A percentile compares a stretch with the other conserved stretches of the same genome.
phyloP scores from a whole-genome alignment of 495 filamentous ascomycete species.

The Daldinia decipiens region DNA sequence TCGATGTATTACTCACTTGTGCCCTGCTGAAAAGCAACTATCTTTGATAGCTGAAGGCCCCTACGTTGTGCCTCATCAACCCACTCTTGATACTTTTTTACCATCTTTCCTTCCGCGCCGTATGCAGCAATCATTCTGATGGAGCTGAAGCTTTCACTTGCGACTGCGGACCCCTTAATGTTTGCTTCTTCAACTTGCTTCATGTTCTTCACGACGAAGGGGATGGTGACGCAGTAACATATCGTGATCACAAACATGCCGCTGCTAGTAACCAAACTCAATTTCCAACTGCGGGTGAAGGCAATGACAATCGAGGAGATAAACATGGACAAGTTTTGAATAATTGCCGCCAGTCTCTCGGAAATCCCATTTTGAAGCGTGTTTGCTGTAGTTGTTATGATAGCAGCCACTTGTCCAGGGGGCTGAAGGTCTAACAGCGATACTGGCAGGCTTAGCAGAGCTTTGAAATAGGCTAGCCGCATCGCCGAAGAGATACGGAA shows the following conservation, averaged over 20 bases:
- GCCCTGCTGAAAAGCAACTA: slow-evolving; percentile 58
- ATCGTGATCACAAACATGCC: slow-evolving; percentile 66
- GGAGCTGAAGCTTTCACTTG: slow-evolving; percentile 66
- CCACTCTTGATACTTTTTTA: slow-evolving; percentile 62
- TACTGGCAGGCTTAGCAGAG: slow-evolving; percentile 63
- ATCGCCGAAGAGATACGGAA: slow-evolving; percentile 65
- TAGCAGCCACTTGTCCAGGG: slow-evolving; percentile 63
- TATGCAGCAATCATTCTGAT: slow-evolving; percentile 71
- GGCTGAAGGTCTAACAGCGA: slow-evolving; percentile 65
- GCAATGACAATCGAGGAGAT: slow-evolving; percentile 64
- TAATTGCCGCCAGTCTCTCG: slow-evolving; percentile 64
- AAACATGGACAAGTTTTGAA: slow-evolving; percentile 64
- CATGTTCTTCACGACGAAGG: slow-evolving; percentile 66
- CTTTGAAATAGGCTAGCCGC: slow-evolving; percentile 61
- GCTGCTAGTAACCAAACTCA: slow-evolving; percentile 66
- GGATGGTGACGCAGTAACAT: slow-evolving; percentile 65
- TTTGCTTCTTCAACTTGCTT: slow-evolving; percentile 65
- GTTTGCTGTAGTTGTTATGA: slow-evolving; percentile 72
- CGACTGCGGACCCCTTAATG: slow-evolving; percentile 68
- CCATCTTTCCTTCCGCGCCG: slow-evolving; percentile 67
- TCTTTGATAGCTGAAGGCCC: slow-evolving; percentile 62
- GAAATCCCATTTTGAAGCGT: slow-evolving; percentile 74
- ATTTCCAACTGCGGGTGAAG: slow-evolving; percentile 65
- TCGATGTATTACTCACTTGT: slow-evolving; percentile 47
- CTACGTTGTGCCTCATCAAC: slow-evolving; percentile 66